Percentiles rank a stretch among this genome's conserved stretches.
These are phyloP conservation scores for Fusarium sp. DNA, from an alignment of 2,329 filamentous ascomycete species.

Conservation along the genomic window DNA sequence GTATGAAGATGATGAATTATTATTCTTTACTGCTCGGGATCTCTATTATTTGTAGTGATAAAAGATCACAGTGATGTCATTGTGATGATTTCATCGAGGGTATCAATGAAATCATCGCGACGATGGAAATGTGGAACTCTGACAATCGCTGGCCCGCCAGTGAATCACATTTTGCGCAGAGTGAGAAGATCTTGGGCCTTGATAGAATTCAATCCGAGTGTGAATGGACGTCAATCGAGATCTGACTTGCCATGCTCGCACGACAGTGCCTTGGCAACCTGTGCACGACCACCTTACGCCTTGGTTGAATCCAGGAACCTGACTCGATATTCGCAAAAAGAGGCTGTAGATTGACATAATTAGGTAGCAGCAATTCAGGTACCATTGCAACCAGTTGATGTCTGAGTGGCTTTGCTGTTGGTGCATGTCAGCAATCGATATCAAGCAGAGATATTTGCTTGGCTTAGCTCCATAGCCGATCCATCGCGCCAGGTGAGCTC, in stretches of 20 bases:
- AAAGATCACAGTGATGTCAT: slow-evolving; percentile 40
- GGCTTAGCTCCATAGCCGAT: neutral
- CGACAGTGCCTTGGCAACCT: slow-evolving; percentile 14
- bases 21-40: neutral
- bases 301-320: neutral
- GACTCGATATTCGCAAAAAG: slow-evolving; percentile 1
- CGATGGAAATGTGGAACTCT: slow-evolving; percentile 37
- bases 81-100: slow-evolving; percentile 43
- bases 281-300: slow-evolving; percentile 7
- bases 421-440: neutral
- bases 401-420: neutral
- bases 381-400: neutral
- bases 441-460: neutral
- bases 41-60: slow-evolving; percentile 29
- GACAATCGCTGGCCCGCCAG: neutral
- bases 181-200: slow-evolving; percentile 2
- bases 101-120: slow-evolving; percentile 45
- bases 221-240: slow-evolving; percentile 22
- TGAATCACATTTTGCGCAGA: slow-evolving; percentile 4
- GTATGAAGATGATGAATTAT: neutral
- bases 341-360: neutral
- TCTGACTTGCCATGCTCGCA: slow-evolving; percentile 1
- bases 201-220: slow-evolving; percentile 5
- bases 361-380: neutral
- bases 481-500: no score